These are phyloP conservation scores for Eutrema yunnanense DNA, from an alignment of 345 rosid species.

Conservation along the genomic window DNA sequence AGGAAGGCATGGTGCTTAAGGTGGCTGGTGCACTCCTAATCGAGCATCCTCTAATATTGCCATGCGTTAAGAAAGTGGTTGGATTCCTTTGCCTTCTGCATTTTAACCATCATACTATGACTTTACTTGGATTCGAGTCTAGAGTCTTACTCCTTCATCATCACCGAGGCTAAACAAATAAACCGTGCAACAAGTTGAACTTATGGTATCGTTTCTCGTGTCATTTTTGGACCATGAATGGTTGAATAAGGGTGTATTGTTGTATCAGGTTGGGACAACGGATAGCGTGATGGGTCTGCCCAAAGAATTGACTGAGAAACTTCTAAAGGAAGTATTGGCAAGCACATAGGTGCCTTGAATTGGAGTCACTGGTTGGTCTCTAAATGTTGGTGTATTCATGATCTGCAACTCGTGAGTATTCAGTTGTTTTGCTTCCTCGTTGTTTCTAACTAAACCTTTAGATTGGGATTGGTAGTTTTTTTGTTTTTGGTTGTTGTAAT, in stretches of 20 bases:
- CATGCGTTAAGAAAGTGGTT: slow-evolving; percentile 75
- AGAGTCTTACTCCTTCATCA: not conserved
- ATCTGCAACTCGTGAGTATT: not conserved
- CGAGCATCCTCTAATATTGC: slow-evolving; percentile 69
- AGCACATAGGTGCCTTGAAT: not conserved
- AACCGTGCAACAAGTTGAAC: not conserved
- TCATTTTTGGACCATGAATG: not conserved
- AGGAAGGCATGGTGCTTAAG: slow-evolving; percentile 64
- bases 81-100: slow-evolving; percentile 12
- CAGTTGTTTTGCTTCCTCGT: too few relatives aligned
- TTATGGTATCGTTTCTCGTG: not conserved
- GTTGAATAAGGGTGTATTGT: not conserved
- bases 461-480: too few relatives aligned
- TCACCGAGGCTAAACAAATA: not conserved
- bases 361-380: not conserved
- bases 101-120: not conserved
- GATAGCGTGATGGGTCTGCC: slow-evolving; percentile 98
- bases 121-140: not conserved
- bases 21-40: slow-evolving; percentile 81
- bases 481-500: too few relatives aligned
- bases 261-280: slow-evolving; percentile 70
- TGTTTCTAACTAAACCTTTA: too few relatives aligned
- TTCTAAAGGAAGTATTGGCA: slow-evolving; percentile 48
- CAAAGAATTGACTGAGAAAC: slow-evolving; percentile 59
- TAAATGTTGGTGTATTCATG: not conserved